These are phyloP conservation scores for Lactifluus pinguis DNA, from an alignment of 768 basidiomycete genomes.

Conservation along the genomic window DNA sequence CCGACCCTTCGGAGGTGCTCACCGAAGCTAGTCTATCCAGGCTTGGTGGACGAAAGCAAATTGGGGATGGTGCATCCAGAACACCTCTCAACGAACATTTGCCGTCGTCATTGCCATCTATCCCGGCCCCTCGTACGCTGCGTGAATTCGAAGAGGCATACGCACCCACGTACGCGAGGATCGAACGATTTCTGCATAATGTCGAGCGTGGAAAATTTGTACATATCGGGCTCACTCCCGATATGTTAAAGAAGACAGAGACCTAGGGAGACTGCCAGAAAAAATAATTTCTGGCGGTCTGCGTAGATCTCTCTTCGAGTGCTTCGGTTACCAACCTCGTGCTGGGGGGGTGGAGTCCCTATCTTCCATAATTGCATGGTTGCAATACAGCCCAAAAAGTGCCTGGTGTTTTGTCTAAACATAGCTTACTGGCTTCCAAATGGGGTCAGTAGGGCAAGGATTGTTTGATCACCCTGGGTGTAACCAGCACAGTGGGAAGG, in stretches of 20 bases:
- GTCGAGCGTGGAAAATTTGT: background rate
- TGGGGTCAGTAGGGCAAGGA: background rate
- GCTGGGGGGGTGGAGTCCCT: background rate
- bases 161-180: background rate
- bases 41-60: background rate
- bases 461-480: background rate
- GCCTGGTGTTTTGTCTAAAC: background rate
- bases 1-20: background rate
- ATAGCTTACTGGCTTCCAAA: background rate
- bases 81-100: background rate
- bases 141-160: conserved; percentile 11
- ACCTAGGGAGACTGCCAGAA: background rate
- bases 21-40: background rate
- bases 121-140: background rate
- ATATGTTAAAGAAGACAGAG: background rate
- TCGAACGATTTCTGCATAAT: background rate
- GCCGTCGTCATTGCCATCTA: background rate
- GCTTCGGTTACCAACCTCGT: background rate
- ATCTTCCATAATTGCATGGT: background rate
- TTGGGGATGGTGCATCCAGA: background rate
- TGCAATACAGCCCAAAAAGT: background rate
- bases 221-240: conserved; percentile 5
- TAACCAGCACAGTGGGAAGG: too few relatives aligned
- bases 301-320: background rate
- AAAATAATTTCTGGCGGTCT: background rate